These are phyloP conservation scores for Chaetomiaceae sp. DNA, from an alignment of 2,329 filamentous ascomycete species.

Conservation along the genomic window DNA sequence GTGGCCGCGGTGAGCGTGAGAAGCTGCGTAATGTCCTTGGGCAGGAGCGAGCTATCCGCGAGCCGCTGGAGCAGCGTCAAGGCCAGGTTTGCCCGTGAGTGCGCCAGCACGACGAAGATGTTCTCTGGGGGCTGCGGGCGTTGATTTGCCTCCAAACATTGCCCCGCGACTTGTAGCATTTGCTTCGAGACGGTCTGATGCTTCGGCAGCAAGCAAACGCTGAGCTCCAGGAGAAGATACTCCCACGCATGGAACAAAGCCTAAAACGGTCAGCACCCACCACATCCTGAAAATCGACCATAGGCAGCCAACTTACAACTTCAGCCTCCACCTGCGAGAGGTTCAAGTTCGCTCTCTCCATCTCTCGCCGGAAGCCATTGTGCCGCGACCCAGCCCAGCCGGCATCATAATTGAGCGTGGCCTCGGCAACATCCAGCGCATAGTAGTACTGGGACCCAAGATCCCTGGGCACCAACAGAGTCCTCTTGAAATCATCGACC, in stretches of 20 bases:
- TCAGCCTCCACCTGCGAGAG: constrained; percentile 89
- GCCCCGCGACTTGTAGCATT: constrained; percentile 68
- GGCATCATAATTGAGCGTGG: constrained; percentile 70
- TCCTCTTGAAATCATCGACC: constrained; percentile 76
- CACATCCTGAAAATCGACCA: neutral
- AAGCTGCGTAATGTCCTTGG: constrained; percentile 49
- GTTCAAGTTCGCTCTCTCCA: constrained; percentile 84
- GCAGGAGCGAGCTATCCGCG: constrained; percentile 50
- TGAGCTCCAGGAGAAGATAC: constrained; percentile 77
- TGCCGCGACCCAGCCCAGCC: constrained; percentile 67
- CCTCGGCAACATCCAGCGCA: constrained; percentile 67
- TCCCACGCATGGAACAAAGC: constrained; percentile 86
- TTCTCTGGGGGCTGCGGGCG: constrained; percentile 66
- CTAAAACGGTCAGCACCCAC: constrained; percentile 36
- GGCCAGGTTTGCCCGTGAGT: constrained; percentile 72
- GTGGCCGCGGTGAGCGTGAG: constrained; percentile 48
- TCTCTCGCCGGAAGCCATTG: constrained; percentile 75
- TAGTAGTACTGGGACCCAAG: constrained; percentile 82
- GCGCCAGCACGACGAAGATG: constrained; percentile 74
- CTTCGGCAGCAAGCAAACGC: constrained; percentile 51
- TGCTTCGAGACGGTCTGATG: constrained; percentile 57
- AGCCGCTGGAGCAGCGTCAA: constrained; percentile 79
- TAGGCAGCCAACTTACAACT: constrained; percentile 53
- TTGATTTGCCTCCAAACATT: constrained; percentile 75
- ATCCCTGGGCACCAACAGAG: constrained; percentile 56